Evolutionary conservation across 2,329 filamentous ascomycete genomes (phyloP), one percentile per base, ranked within the genome.

Genomic region (Penicillium corylophilum): DNA sequence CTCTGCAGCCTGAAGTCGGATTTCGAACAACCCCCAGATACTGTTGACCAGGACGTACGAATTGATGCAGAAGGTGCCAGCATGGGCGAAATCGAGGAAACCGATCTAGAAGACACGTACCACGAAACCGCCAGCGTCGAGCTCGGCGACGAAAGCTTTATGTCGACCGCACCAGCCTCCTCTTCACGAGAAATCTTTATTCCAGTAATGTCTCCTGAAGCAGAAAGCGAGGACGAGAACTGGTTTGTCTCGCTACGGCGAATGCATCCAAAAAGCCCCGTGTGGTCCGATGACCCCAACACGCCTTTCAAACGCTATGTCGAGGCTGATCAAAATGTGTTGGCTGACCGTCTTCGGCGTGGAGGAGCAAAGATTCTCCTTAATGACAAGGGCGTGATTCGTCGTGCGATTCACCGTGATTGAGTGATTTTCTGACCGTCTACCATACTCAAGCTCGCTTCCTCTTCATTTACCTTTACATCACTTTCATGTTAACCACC

Each of bases 291-390:
- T 28, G 59, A 65, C 36, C 62, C 61, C 2, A 65, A 70, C 46
- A 75, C 73, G 1, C 68, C 71, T 1, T 72, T 74, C 53, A 74
- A 74, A 51, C 53, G 51, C 6, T 75, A 70, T 65, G 68, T 66
- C 12, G 57, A 64, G 29, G 63, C 63, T 3, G 67, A 72, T 44
- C 62, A 65, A 40, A 68, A 71, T 18, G 56, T 71, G 18, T 50
- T 64, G 13, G 50, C 44, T 20, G 69, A 73, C 41, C 61, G 67
- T 2, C 51, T 53, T 23, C 64, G 59, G 33, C 66, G 66, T 16
- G 65, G 65, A 3, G 56, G 65, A 16, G 53, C 58, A 4, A 56
- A 51, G 13, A 53, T 71, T n/a, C 58, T 58, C 16, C 48, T 67
- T 3, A 68, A 73, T 48, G 62, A 67, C 23, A 65, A 65, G 18